Percentiles rank a stretch among this genome's conserved stretches.
Conservation (phyloP, 2,329 filamentous ascomycete genomes). For the Xylaria polymorpha region DNA sequence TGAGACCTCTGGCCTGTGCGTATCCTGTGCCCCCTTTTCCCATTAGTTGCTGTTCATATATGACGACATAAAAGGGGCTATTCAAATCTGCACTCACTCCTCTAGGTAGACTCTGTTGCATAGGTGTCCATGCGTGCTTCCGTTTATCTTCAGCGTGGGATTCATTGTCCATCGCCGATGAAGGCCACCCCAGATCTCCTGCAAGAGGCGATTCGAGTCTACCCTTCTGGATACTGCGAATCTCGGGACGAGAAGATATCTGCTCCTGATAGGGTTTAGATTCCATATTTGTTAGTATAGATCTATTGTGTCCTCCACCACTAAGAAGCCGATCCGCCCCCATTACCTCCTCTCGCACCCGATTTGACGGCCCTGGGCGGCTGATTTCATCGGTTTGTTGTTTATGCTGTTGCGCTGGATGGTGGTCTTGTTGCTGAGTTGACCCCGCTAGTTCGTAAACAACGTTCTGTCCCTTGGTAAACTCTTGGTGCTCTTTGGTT, state of each 20-base stretch:
- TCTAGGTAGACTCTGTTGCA: not conserved
- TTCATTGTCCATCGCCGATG: not conserved
- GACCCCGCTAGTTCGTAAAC: not conserved
- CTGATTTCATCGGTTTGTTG: not conserved
- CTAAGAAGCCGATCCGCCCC: not conserved
- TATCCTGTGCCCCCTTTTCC: slow-evolving; percentile 12
- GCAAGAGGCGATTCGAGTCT: not conserved
- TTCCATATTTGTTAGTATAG: not conserved
- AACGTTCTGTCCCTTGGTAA: not conserved
- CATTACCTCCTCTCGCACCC: not conserved
- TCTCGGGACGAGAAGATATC: not conserved
- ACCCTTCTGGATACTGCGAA: not conserved
- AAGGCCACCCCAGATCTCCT: not conserved
- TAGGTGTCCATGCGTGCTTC: not conserved
- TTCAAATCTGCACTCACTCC: slow-evolving; percentile 5
- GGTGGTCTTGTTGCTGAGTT: not conserved
- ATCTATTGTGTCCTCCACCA: not conserved
- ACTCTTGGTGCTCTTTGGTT: not conserved
- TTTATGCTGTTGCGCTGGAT: slow-evolving; percentile 2
- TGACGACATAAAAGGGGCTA: not conserved
- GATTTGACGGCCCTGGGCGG: not conserved
- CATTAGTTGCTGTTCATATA: slow-evolving; percentile 7
- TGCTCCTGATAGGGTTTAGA: not conserved
- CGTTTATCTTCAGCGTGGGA: not conserved
- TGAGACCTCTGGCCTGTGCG: not conserved